Evolutionary conservation across 805 yeast species (phyloP).

Genomic region (Teunomyces panamensis): DNA sequence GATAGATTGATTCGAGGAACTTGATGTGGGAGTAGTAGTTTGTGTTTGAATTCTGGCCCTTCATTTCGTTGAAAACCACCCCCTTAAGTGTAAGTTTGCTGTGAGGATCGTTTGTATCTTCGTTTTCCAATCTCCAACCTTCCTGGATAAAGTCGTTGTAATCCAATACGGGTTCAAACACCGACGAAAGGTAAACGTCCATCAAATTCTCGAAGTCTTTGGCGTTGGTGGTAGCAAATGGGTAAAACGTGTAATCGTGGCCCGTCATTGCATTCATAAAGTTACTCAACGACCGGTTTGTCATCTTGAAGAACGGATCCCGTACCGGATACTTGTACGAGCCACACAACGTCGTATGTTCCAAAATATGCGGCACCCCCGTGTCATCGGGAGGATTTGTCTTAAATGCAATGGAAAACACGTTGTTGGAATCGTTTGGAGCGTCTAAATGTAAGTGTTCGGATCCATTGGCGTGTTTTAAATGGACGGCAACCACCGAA

Average conservation of each 20-base stretch:
- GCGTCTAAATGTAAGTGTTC: slow-evolving; percentile 79
- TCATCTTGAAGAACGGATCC: slow-evolving; percentile 97
- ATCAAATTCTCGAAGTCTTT: slow-evolving; percentile 80
- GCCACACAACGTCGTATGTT: slow-evolving; percentile 95
- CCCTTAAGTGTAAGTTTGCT: slow-evolving; percentile 82
- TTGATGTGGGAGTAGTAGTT: slow-evolving; percentile 81
- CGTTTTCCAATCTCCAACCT: slow-evolving; percentile 94
- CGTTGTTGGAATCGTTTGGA: slow-evolving; percentile 81
- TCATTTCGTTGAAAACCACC: slow-evolving; percentile 97
- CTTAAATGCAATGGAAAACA: slow-evolving; percentile 83
- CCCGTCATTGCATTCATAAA: slow-evolving; percentile 99
- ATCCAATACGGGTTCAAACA: slow-evolving; percentile 74
- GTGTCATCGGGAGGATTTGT: slow-evolving; percentile 94
- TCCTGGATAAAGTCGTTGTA: slow-evolving; percentile 88
- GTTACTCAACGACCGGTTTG: slow-evolving; percentile 88
- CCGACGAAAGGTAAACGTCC: slow-evolving; percentile 85
- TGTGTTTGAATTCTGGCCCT: slow-evolving; percentile 90
- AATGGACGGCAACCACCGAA: slow-evolving; percentile 71
- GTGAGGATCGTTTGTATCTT: slow-evolving; percentile 49
- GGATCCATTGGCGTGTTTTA: slow-evolving; percentile 74
- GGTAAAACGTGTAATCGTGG: slow-evolving; percentile 91
- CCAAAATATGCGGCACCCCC: slow-evolving; percentile 94
- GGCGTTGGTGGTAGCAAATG: slow-evolving; percentile 89
- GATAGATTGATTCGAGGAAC: slow-evolving; percentile 80
- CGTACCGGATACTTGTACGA: slow-evolving; percentile 88